These are phyloP conservation scores for Globisporangium recalcitrans DNA, from an alignment of 352 stramenopile genomes.

Conservation along the genomic window DNA sequence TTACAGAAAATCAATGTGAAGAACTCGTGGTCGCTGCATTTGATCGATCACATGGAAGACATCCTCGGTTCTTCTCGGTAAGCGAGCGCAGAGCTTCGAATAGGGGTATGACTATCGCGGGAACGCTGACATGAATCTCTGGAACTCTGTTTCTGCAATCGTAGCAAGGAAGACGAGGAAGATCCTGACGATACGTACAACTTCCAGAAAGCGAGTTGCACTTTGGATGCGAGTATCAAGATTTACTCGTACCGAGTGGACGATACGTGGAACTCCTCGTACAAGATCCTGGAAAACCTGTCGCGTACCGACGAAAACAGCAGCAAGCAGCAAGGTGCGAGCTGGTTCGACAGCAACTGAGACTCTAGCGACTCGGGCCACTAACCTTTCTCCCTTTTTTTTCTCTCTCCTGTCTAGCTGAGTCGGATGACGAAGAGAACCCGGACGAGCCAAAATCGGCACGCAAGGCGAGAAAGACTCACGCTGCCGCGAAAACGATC, in stretches of 20 bases:
- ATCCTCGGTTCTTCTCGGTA: conserved; percentile 79
- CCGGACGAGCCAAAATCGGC: conserved; percentile 21
- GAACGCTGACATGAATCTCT: not conserved
- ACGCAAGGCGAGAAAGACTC: conserved; percentile 42
- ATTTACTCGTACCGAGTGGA: conserved; percentile 99
- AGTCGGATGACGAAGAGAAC: conserved; percentile 26
- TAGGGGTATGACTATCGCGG: not conserved
- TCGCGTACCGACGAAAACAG: conserved; percentile 72
- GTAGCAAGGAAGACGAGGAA: conserved; percentile 28
- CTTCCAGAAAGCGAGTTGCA: conserved; percentile 97
- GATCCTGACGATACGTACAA: conserved; percentile 81
- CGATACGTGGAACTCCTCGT: conserved; percentile 95
- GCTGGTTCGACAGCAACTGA: no score
- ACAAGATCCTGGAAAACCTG: conserved; percentile 97
- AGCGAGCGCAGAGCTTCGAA: conserved; percentile 10
- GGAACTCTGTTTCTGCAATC: not conserved
- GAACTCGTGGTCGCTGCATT: conserved; percentile 94
- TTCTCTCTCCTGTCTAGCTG: conserved; percentile 3
- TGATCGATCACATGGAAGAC: conserved; percentile 98
- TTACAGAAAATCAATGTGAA: conserved; percentile 95
- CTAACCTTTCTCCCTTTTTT: not conserved
- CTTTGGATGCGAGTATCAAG: conserved; percentile 97
- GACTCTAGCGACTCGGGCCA: no score
- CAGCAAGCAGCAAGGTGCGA: conserved; percentile 29
- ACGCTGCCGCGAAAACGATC: conserved; percentile 57